These are phyloP conservation scores for Pseudogymnoascus sp. DNA, from an alignment of 2,329 filamentous ascomycete genomes.

Conservation along the genomic window DNA sequence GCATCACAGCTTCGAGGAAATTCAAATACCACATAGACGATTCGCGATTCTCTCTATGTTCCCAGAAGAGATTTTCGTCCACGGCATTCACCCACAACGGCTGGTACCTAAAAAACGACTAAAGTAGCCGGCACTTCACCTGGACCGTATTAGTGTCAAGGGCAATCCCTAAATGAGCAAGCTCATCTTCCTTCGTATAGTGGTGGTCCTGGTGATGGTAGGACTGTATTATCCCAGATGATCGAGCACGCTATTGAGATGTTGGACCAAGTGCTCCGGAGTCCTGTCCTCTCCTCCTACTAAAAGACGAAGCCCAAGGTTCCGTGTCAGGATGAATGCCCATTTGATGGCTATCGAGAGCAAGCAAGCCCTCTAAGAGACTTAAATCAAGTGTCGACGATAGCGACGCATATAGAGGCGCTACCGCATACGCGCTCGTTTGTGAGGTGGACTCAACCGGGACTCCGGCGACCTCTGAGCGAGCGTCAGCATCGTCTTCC, in stretches of 20 bases:
- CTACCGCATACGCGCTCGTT: background rate
- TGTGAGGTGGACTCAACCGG: background rate
- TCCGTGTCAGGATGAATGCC: background rate
- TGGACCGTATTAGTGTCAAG: conserved; percentile 3
- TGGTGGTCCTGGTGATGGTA: background rate
- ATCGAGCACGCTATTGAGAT: background rate
- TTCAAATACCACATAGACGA: background rate
- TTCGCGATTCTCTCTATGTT: background rate
- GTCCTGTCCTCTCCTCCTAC: background rate
- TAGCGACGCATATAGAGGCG: background rate
- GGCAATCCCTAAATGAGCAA: background rate
- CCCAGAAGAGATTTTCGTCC: background rate
- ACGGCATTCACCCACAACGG: conserved; percentile 6
- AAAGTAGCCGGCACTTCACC: background rate
- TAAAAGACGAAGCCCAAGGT: background rate
- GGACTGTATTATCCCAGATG: background rate
- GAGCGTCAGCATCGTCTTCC: background rate
- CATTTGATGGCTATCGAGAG: background rate
- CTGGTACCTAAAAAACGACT: conserved; percentile 9
- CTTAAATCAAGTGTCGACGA: background rate
- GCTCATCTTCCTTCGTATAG: background rate
- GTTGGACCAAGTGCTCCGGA: background rate
- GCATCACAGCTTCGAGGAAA: conserved; percentile 5
- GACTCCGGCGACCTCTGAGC: background rate
- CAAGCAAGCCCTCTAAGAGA: background rate